phyloP scores from a whole-genome alignment of 495 filamentous ascomycete genomes.

The Tuber aestivum region DNA sequence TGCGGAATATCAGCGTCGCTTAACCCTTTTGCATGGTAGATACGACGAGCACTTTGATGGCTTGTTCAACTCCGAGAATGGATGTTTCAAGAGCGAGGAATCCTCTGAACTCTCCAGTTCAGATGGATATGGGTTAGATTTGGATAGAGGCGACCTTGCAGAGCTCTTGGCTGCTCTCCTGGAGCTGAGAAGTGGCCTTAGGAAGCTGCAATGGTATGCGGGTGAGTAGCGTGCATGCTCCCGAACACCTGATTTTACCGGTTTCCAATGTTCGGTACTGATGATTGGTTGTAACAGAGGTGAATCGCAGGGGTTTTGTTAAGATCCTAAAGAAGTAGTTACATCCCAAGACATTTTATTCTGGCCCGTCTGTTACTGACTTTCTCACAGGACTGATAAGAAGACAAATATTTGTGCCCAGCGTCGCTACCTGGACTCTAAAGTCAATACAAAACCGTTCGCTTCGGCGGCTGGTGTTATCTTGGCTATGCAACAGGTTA shows the following conservation, averaged over 20 bases:
- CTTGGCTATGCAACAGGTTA: constrained; percentile 67
- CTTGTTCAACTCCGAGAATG: constrained; percentile 25
- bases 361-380: constrained; percentile 5
- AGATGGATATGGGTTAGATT: constrained; percentile 46
- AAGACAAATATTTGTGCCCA: constrained; percentile 55
- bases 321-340: constrained; percentile 90
- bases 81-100: constrained; percentile 49
- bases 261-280: constrained; percentile 8
- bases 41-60: constrained; percentile 55
- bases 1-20: constrained; percentile 67
- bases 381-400: constrained; percentile 30
- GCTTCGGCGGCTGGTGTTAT: constrained; percentile 65
- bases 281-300: constrained; percentile 51
- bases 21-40: constrained; percentile 76
- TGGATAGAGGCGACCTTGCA: constrained; percentile 70
- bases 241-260: not conserved
- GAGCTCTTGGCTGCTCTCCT: constrained; percentile 84
- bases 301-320: constrained; percentile 87
- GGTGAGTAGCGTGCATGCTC: constrained; percentile 14
- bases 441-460: constrained; percentile 79
- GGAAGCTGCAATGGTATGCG: constrained; percentile 94
- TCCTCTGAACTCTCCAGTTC: constrained; percentile 29
- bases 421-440: constrained; percentile 73
- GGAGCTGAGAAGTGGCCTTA: constrained; percentile 75
- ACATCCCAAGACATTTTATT: constrained; percentile 6